Conservation (phyloP, 1,139 yeast species). For the Blastobotrys ciferrii region DNA sequence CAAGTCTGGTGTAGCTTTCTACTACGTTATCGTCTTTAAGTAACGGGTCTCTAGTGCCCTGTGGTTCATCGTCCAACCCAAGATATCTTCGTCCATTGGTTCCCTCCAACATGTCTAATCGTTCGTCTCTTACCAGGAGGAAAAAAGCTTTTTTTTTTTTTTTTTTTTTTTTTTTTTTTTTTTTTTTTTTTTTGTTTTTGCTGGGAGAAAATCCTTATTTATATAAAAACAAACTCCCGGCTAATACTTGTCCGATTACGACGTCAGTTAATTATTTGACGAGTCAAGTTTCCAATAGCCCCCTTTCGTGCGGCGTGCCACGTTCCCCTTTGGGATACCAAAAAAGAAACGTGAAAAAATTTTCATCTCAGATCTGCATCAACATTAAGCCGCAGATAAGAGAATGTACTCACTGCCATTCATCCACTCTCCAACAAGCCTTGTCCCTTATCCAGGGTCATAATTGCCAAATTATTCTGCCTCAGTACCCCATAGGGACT, state of each 20-base stretch:
- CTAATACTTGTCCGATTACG: not conserved
- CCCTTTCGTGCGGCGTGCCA: not conserved
- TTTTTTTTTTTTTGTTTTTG: too few relatives aligned
- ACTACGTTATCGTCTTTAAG: conserved; percentile 16
- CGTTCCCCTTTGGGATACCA: not conserved
- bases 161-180: too few relatives aligned
- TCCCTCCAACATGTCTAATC: not conserved
- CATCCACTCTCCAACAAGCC: too few relatives aligned
- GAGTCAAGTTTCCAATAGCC: too few relatives aligned
- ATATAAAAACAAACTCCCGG: not conserved
- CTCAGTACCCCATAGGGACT: too few relatives aligned
- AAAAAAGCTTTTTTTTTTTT: too few relatives aligned
- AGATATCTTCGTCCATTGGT: not conserved
- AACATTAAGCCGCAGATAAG: not conserved
- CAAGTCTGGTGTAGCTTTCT: conserved; percentile 11
- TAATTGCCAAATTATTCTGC: too few relatives aligned
- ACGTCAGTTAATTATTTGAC: too few relatives aligned
- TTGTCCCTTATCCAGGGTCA: too few relatives aligned
- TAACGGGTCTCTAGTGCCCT: conserved; percentile 11
- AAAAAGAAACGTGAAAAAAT: not conserved
- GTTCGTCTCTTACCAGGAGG: too few relatives aligned
- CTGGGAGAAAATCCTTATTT: not conserved
- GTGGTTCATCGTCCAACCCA: not conserved
- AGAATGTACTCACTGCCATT: too few relatives aligned
- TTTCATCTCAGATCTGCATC: not conserved